phyloP scores from a whole-genome alignment of 2,329 filamentous ascomycete species.

The Colletotrichum liriopes region DNA sequence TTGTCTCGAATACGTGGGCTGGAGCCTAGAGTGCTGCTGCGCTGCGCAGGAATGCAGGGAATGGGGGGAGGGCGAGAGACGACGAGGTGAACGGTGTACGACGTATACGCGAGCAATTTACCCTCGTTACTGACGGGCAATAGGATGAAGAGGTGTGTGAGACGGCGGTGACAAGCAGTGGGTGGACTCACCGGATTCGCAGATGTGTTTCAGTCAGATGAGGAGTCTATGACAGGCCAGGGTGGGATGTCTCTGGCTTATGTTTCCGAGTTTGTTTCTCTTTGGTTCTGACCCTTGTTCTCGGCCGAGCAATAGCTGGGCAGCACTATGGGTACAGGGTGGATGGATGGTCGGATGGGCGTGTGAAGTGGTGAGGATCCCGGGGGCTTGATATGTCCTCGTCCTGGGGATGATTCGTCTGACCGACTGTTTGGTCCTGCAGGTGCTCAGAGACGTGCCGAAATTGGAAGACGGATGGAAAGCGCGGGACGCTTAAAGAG shows the following conservation, averaged over 20 bases:
- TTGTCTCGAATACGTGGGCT: background rate
- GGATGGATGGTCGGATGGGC: background rate
- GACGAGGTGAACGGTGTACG: background rate
- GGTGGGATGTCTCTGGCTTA: constrained; percentile 26
- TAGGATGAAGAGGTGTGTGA: background rate
- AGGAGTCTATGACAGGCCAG: background rate
- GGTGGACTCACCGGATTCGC: constrained; percentile 30
- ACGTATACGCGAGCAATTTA: background rate
- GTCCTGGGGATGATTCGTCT: constrained; percentile 9
- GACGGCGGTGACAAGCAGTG: background rate
- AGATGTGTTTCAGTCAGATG: constrained; percentile 29
- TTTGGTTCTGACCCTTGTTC: constrained; percentile 27
- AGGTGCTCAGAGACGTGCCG: background rate
- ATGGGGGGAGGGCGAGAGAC: background rate
- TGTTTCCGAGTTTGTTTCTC: constrained; percentile 27
- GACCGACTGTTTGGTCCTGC: background rate
- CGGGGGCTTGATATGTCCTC: background rate
- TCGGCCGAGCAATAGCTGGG: constrained; percentile 8
- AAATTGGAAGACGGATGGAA: constrained; percentile 2
- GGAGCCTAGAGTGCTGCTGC: background rate
- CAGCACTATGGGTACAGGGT: background rate
- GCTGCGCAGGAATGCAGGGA: constrained; percentile 30
- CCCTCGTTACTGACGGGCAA: background rate
- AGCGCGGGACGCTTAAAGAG: background rate
- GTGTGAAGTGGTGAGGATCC: background rate